Base-by-base conservation (phyloP, 768 basidiomycete species). In the Symmetrospora coprosmae region DNA sequence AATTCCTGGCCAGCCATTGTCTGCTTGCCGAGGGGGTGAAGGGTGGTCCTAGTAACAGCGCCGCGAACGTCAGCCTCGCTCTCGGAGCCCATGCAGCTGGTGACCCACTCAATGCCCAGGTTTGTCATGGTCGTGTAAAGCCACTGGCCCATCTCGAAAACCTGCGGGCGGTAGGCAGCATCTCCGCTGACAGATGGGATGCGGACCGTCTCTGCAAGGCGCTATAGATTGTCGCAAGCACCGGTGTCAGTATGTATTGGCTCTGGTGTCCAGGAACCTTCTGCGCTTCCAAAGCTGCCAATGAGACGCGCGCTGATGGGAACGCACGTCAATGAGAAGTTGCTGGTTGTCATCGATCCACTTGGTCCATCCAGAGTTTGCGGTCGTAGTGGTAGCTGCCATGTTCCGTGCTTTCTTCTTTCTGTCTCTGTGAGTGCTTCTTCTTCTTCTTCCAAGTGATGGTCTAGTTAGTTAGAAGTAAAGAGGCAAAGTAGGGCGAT, bases 121-220 rank as follows among this genome's bases (percentile, higher is more conserved):
- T 78, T 73, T 43, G 79, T 79, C 61, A 97, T 80, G 70, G 89
- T 80, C 4, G 68, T 71, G 60, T 85, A 77, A 59, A 96, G 78
- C 81, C 82, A 97, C 34, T 81, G 74, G 0, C 82, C 84, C 94
- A 99, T 99, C 30, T 75, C 78, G 69, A 86, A 75, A 64, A 91
- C 87, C 71, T 88, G 83, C 45, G 77, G 72, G 39, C 90, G 82
- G 69, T 79, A 81, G 4, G 77, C 72, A 16, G 80, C 79, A 73
- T 88, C 86, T 19, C 83, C 80, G 13, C 31, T 55, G 33, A 66
- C 65, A n/a, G 56, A 65, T 28, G 66, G 62, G 47, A 69, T 67
- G 50, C 62, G 63, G 39, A 68, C 59, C 9, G 56, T 53, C 50
- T 69, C 50, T 14, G 48, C 25, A 27, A 64, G 49, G 37, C 50